phyloP scores from a whole-genome alignment of 257 asterid genomes.

The Plantago major region DNA sequence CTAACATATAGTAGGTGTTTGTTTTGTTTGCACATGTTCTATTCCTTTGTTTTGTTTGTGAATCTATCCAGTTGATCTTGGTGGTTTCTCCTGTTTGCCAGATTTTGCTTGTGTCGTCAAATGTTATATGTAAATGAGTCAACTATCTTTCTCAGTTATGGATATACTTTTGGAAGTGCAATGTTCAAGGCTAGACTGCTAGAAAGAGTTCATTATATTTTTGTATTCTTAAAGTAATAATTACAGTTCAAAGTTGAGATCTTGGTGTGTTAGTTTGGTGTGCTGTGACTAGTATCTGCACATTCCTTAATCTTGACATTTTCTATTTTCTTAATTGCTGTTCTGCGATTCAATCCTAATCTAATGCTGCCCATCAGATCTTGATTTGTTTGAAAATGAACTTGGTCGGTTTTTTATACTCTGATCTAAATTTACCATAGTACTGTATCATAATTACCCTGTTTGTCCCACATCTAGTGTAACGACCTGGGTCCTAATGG shows the following conservation, averaged over 20 bases:
- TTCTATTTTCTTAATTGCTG: too few species aligned
- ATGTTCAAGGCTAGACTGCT: neutral
- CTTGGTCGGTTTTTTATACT: neutral
- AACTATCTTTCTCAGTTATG: neutral
- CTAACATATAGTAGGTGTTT: slow-evolving; percentile 15
- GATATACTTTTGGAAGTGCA: neutral
- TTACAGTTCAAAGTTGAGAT: too few species aligned
- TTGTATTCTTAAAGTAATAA: too few species aligned
- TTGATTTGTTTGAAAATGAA: neutral
- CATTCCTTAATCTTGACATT: too few species aligned
- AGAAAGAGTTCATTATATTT: neutral
- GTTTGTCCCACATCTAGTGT: neutral
- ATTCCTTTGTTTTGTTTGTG: slow-evolving; percentile 3
- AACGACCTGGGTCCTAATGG: too few species aligned
- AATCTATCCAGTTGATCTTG: slow-evolving; percentile 9
- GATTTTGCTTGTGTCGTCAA: slow-evolving; percentile 10
- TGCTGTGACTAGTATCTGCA: too few species aligned
- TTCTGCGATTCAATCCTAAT: too few species aligned
- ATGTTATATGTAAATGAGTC: slow-evolving; percentile 6
- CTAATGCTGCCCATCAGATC: neutral
- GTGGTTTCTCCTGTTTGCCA: slow-evolving; percentile 16
- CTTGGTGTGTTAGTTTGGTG: too few species aligned
- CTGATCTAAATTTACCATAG: neutral
- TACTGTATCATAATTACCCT: too few species aligned
- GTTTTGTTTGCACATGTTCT: slow-evolving; percentile 7